These are phyloP conservation scores for Eremochloa ophiuroides DNA, from an alignment of 176 grass and related monocot genomes.

Conservation along the genomic window DNA sequence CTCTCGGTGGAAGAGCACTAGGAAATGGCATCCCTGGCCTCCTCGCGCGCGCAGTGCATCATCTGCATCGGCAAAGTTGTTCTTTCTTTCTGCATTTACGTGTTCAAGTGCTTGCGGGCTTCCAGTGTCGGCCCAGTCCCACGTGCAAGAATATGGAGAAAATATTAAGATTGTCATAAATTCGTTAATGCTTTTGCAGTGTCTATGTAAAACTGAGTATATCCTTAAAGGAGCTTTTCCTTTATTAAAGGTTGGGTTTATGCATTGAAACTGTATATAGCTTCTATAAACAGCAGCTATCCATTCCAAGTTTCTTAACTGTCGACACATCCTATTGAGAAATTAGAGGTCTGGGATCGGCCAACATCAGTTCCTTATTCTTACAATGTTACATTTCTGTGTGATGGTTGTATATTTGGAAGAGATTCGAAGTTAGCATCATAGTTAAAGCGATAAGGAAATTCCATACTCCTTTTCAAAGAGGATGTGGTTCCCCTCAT, in stretches of 20 bases:
- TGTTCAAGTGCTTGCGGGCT: background rate
- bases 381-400: background rate
- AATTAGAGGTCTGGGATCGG: too few species aligned
- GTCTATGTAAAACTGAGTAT: background rate
- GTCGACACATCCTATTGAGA: background rate
- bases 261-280: background rate
- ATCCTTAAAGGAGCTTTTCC: background rate
- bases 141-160: slow-evolving; percentile 4
- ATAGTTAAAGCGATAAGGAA: background rate
- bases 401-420: background rate
- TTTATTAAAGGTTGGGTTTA: background rate
- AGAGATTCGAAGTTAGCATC: background rate
- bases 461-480: background rate
- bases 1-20: background rate
- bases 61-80: background rate
- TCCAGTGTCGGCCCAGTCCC: background rate
- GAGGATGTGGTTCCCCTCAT: background rate
- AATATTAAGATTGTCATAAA: background rate
- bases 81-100: background rate
- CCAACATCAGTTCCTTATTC: background rate
- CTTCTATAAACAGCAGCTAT: background rate
- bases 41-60: background rate
- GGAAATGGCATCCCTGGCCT: background rate
- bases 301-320: background rate
- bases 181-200: background rate